Evolutionary conservation across 805 yeast species (phyloP).

Genomic region (Naumovozyma baii): DNA sequence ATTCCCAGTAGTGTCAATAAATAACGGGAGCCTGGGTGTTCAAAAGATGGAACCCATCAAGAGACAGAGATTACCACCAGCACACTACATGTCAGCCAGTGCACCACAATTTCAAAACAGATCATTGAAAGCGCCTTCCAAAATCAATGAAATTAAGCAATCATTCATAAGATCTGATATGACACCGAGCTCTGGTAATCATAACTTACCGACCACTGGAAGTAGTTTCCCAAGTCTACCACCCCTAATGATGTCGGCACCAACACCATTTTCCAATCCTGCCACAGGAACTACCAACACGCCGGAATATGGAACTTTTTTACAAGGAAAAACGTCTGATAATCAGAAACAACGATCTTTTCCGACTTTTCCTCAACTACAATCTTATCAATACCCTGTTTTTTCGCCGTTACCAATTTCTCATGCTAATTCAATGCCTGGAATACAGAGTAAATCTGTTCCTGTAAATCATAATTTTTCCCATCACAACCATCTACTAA

Average conservation of each 20-base stretch:
- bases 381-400: too few relatives aligned
- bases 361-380: background rate
- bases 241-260: background rate
- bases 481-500: too few relatives aligned
- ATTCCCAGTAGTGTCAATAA: too few relatives aligned
- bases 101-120: background rate
- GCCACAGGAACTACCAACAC: background rate
- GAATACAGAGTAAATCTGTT: background rate
- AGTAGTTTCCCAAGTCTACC: background rate
- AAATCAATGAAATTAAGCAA: too few relatives aligned
- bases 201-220: background rate
- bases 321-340: background rate
- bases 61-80: background rate
- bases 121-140: too few relatives aligned
- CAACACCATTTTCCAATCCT: background rate
- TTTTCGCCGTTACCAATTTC: background rate
- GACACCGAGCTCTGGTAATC: background rate
- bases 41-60: background rate
- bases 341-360: too few relatives aligned
- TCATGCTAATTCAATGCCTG: background rate
- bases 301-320: too few relatives aligned
- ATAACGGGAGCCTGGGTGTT: too few relatives aligned
- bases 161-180: too few relatives aligned
- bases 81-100: background rate
- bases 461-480: too few relatives aligned